Evolutionary conservation across 2,329 filamentous ascomycete species (phyloP), one percentile per base, ranked within the genome.

Genomic region (Colletotrichum truncatum): DNA sequence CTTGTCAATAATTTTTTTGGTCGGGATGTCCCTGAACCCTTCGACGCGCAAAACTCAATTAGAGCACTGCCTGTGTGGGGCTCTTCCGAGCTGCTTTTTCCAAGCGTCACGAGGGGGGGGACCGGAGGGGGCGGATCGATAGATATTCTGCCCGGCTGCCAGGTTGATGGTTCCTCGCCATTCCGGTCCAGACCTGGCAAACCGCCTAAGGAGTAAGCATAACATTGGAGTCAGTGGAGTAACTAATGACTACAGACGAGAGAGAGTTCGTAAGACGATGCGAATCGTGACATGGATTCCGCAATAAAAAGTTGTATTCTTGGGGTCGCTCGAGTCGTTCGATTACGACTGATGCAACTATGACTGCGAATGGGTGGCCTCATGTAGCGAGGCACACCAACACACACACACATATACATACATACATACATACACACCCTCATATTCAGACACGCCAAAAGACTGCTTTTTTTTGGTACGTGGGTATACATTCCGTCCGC

Each of bases 381-480:
- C 14, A 14, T 26, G 16, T 48, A 26, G 41, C 18, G n/a, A 45
- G 34, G 46, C 38, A n/a, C 39, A 21, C 16, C 34, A 28, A n/a
- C n/a, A n/a, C n/a, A n/a, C n/a, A n/a, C n/a, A n/a, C n/a, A n/a
- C n/a, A n/a, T n/a, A n/a, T n/a, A n/a, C n/a, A n/a, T n/a, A n/a
- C n/a, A n/a, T n/a, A n/a, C n/a, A n/a, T n/a, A n/a, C n/a, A n/a
- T n/a, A n/a, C n/a, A n/a, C n/a, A n/a, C n/a, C n/a, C 25, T 11
- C 34, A 32, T 18, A 28, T 48, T 28, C 48, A 54, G 55, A 36
- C 25, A 61, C 57, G 34, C 48, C 56, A 28, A 60, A 45, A 52
- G 16, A 61, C n/a, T 30, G 49, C 41, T 41, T 62, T 61, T 65
- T 56, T 61, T 65, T 56, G 39, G 49, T 62, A 55, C 62, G 55